Evolutionary conservation across 2,329 filamentous ascomycete genomes (phyloP).

Genomic region (Pyricularia sp.): DNA sequence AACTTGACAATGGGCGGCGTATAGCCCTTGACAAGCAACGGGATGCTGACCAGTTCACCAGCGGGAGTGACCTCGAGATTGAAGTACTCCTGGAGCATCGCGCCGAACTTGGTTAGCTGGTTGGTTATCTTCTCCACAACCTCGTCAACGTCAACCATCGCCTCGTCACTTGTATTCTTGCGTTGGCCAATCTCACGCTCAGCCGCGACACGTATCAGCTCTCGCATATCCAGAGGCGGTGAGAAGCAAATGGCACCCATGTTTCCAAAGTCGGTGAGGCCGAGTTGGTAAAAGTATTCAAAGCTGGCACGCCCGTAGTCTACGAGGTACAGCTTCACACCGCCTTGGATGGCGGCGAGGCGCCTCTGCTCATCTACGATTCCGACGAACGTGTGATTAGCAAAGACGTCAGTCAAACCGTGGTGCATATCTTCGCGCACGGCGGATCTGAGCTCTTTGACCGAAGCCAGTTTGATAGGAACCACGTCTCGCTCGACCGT

Average conservation of each 20-base stretch:
- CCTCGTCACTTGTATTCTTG: constrained; percentile 13
- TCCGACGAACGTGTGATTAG: constrained; percentile 85
- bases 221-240: constrained; percentile 61
- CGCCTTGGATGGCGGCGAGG: constrained; percentile 85
- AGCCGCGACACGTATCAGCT: constrained; percentile 65
- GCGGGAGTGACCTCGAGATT: constrained; percentile 70
- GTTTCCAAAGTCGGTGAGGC: constrained; percentile 91
- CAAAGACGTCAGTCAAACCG: constrained; percentile 78
- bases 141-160: constrained; percentile 50
- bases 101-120: constrained; percentile 64
- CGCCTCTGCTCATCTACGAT: constrained; percentile 81
- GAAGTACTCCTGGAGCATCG: constrained; percentile 93
- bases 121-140: constrained; percentile 56
- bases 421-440: constrained; percentile 79
- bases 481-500: constrained; percentile 59
- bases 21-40: constrained; percentile 82
- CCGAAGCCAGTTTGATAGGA: constrained; percentile 66
- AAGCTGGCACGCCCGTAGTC: constrained; percentile 83
- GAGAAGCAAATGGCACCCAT: constrained; percentile 78
- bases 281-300: constrained; percentile 94
- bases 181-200: constrained; percentile 50
- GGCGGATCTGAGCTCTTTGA: constrained; percentile 73
- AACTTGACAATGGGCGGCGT: constrained; percentile 78
- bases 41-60: constrained; percentile 70
- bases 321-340: constrained; percentile 83